Base-by-base conservation (phyloP, 139 green algal genomes). In the Chlorella sp. region DNA sequence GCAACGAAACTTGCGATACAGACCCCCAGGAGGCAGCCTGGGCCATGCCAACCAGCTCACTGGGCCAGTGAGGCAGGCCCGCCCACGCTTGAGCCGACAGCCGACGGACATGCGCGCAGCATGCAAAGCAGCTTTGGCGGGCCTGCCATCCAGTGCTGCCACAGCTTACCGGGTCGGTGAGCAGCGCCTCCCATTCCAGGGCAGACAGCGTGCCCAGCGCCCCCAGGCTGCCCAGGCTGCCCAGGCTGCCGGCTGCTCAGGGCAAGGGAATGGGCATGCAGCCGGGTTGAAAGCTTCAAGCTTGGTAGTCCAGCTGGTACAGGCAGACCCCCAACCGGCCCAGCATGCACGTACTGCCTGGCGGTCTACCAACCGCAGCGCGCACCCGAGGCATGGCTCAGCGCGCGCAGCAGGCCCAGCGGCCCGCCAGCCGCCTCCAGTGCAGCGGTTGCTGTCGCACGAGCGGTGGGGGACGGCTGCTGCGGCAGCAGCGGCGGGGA, bases 191-290 rank as follows among this genome's bases (percentile, higher is more conserved):
- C 54, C 76, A 82, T 19, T 72, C 56, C 56, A 60, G 30, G 44
- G 20, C 46, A 4, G 76, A 34, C 38, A 82, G 56, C 17, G 51
- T 82, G 54, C 54, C 76, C 76, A 82, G 76, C 76, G 65, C 22
- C 48, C 65, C 74, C 16, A 44, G 74, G 17, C 48, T 54, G 30
- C 48, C 74, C 51, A 60, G 51, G 51, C 51, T 60, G 14, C 51
- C 51, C 51, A 60, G 32, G 46, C 74, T 67, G 74, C 74, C 46
- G 48, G 34, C 20, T 56, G 72, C 13, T 36, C 26, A n/a, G 64
- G 32, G 67, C 17, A 19, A 36, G 43, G 43, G 43, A 34, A n/a
- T 3, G 11, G 46, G 69, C 67, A 73, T 32, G 69, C 38, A 1
- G 40, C 40, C 4, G 19, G 67, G 67, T 16, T 65, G 56, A n/a